A percentile compares a stretch with the other conserved stretches of the same genome.
Conservation (phyloP, 2,329 filamentous ascomycete genomes). For the Ophiostoma perfectum region DNA sequence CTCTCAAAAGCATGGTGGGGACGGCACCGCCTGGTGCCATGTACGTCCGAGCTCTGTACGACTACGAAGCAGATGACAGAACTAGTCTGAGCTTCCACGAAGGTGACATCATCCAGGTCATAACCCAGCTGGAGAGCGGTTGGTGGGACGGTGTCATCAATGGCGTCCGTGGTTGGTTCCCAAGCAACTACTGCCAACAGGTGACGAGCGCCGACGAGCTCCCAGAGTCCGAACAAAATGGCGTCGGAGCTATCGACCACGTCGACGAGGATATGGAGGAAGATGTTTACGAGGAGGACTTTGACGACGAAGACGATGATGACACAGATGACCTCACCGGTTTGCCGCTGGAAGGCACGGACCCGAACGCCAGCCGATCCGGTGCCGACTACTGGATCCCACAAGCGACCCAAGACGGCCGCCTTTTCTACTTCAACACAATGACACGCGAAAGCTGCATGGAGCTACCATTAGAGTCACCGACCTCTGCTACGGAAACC, state of each 20-base stretch:
- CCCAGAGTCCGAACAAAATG: conserved; percentile 54
- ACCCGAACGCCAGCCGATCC: conserved; percentile 59
- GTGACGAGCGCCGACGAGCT: conserved; percentile 72
- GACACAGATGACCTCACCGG: conserved; percentile 41
- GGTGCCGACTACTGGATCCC: conserved; percentile 98
- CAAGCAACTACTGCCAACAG: conserved; percentile 95
- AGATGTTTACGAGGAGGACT: conserved; percentile 61
- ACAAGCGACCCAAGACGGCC: conserved; percentile 87
- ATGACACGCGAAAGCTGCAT: conserved; percentile 91
- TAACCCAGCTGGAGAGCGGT: conserved; percentile 94
- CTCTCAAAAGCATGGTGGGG: conserved; percentile 45
- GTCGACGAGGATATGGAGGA: conserved; percentile 61
- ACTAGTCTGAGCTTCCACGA: conserved; percentile 95
- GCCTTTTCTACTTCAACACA: conserved; percentile 97
- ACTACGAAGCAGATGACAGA: conserved; percentile 95
- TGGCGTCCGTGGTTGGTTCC: conserved; percentile 95
- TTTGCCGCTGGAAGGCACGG: conserved; percentile 64
- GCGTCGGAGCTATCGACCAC: conserved; percentile 48
- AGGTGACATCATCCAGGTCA: conserved; percentile 96
- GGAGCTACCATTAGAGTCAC: conserved; percentile 90
- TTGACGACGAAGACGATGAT: conserved; percentile 61
- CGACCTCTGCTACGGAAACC: conserved; percentile 70
- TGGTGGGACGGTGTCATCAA: conserved; percentile 99
- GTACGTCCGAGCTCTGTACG: conserved; percentile 93
- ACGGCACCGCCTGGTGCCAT: conserved; percentile 62